Base-by-base conservation (phyloP, 352 stramenopile species). In the Salisapilia sapeloensis region DNA sequence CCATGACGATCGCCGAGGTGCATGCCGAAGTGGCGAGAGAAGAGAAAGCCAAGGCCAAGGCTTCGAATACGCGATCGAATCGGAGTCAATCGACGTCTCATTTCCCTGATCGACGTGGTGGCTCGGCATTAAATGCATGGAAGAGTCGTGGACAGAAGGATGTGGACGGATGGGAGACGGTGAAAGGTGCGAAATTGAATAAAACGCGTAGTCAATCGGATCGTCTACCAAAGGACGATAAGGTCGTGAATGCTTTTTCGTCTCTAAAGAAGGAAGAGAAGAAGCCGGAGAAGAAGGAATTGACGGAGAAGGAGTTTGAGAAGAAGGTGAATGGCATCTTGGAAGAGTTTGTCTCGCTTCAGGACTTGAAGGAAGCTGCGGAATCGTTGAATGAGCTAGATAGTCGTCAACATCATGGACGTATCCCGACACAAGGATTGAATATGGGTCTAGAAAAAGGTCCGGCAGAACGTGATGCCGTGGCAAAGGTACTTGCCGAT, bases 281-380 rank as follows among this genome's bases (percentile, higher is more conserved):
- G 13, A 30, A 29, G 4, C 35, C 48, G n/a, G 34, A 17, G 11
- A 14, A 41, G n/a, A 22, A 36, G 13, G 0, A 37, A n/a, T 34
- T 81, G 21, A 60, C 62, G 0, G 49, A 62, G 4, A 65, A 70
- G 3, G 60, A 39, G 2, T 76, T 84, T 24, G 66, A 76, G 36
- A 96, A 94, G 51, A 74, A 94, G 48, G 48, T 70, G 20, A 85
- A 83, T 46, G 56, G 78, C 13, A 83, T 81, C 37, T 44, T 95
- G 7, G 53, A 83, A 4, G 67, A 91, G 43, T 94, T 72, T 40
- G 89, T 91, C 39, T 65, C 74, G 37, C 51, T 71, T 26, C 63
- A 89, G 23, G 81, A 95, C 44, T 32, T 84, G 15, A 71, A 91
- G n/a, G 82, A 91, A 24, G 74, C 60, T 2, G 50, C 51, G 12